Conservation (phyloP, 352 stramenopile genomes). For the Phytophthora pseudosyringae region DNA sequence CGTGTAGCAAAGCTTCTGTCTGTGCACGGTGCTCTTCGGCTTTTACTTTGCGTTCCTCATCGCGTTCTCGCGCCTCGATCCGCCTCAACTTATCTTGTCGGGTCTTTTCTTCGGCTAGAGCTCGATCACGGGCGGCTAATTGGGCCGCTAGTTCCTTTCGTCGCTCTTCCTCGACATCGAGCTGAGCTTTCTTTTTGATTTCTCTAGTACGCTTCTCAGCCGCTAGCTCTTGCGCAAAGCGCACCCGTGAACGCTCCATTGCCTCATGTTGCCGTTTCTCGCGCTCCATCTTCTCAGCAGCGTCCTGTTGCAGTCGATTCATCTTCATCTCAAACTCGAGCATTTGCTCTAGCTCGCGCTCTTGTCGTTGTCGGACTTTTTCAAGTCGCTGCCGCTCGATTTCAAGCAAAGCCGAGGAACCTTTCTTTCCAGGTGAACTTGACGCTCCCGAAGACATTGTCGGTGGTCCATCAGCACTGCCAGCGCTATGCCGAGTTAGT, state of each 20-base stretch:
- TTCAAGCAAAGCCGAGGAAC: slow-evolving; percentile 56
- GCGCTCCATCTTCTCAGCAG: slow-evolving; percentile 68
- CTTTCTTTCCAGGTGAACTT: slow-evolving; percentile 26
- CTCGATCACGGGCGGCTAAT: slow-evolving; percentile 74
- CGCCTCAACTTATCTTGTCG: slow-evolving; percentile 69
- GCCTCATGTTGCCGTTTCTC: slow-evolving; percentile 73
- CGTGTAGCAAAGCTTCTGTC: slow-evolving; percentile 58
- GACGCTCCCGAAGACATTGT: slow-evolving; percentile 20
- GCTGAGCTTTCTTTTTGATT: slow-evolving; percentile 83
- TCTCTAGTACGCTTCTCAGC: slow-evolving; percentile 81
- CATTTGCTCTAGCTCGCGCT: slow-evolving; percentile 90
- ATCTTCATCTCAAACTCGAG: slow-evolving; percentile 93
- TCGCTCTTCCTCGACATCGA: slow-evolving; percentile 85
- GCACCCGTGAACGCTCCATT: slow-evolving; percentile 67
- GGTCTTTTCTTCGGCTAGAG: slow-evolving; percentile 80
- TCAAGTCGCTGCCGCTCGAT: slow-evolving; percentile 76
- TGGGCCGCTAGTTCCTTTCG: slow-evolving; percentile 67
- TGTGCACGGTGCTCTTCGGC: slow-evolving; percentile 72
- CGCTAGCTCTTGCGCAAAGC: slow-evolving; percentile 69
- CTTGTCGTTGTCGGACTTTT: slow-evolving; percentile 77
- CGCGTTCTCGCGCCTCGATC: slow-evolving; percentile 70
- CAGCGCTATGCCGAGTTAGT: not conserved
- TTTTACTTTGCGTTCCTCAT: slow-evolving; percentile 79
- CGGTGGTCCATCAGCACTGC: not conserved
- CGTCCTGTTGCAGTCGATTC: slow-evolving; percentile 83